Conservation (phyloP, 176 grass and related monocot genomes). For the Oryza officinalis region DNA sequence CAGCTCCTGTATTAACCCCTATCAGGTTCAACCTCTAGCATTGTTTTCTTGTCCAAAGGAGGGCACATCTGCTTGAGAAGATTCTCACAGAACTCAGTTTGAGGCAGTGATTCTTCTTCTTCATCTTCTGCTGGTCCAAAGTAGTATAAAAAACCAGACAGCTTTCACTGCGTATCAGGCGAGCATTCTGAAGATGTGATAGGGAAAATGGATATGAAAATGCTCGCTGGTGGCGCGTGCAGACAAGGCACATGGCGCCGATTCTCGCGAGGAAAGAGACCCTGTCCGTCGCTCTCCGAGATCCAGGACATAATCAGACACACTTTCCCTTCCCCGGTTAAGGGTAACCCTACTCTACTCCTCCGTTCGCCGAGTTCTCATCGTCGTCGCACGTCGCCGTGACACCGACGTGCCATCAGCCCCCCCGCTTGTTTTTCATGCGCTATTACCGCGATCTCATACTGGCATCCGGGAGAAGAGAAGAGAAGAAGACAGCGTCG, state of each 20-base stretch:
- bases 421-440: background rate
- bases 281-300: slow-evolving; percentile 13
- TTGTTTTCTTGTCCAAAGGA: background rate
- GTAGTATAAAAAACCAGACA: background rate
- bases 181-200: background rate
- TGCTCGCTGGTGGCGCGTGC: background rate
- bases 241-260: slow-evolving; percentile 33
- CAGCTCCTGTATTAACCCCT: slow-evolving; percentile 1
- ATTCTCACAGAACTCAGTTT: background rate
- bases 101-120: background rate
- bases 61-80: background rate
- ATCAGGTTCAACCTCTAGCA: background rate
- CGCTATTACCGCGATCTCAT: background rate
- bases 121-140: background rate
- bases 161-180: background rate
- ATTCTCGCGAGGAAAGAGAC: slow-evolving; percentile 5
- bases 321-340: background rate
- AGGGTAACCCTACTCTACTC: background rate
- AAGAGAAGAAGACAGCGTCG: background rate
- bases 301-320: slow-evolving; percentile 30
- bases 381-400: background rate
- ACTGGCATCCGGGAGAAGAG: background rate
- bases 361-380: background rate
- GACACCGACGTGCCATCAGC: slow-evolving; percentile 20
- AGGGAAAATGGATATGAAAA: background rate